Evolutionary conservation across 2,329 filamentous ascomycete genomes (phyloP).

Genomic region (Hymenoscyphus fructigenus): DNA sequence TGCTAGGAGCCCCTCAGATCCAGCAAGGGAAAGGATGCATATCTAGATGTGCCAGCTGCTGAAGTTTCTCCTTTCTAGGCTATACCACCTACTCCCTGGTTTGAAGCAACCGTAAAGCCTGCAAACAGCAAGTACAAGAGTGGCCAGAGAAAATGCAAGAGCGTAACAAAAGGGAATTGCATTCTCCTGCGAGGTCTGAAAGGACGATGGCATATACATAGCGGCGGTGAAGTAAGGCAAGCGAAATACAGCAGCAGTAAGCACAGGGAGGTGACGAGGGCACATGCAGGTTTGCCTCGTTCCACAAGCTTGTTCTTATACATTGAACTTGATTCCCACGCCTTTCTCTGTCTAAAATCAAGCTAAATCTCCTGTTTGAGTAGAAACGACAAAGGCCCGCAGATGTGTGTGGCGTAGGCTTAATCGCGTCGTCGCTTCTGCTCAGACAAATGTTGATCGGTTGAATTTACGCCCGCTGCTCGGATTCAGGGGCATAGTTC

Average conservation of each 20-base stretch:
- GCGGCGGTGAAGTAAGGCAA: background rate
- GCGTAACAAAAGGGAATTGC: background rate
- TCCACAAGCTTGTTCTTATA: background rate
- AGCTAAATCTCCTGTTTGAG: no score
- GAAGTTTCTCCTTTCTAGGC: background rate
- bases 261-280: background rate
- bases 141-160: constrained; percentile 3
- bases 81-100: background rate
- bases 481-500: background rate
- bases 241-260: background rate
- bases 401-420: background rate
- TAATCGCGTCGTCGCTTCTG: background rate
- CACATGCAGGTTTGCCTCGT: constrained; percentile 2
- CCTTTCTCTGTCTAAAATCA: no score
- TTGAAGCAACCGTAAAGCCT: background rate
- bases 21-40: constrained; percentile 5
- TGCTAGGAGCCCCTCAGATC: background rate
- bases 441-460: background rate
- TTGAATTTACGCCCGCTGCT: background rate
- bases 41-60: constrained; percentile 2
- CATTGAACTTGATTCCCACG: background rate
- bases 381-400: no score
- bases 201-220: background rate
- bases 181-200: background rate
- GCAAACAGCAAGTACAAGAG: constrained; percentile 2